These are phyloP conservation scores for Amylocystis lapponica DNA, from an alignment of 768 basidiomycete genomes.

Conservation along the genomic window DNA sequence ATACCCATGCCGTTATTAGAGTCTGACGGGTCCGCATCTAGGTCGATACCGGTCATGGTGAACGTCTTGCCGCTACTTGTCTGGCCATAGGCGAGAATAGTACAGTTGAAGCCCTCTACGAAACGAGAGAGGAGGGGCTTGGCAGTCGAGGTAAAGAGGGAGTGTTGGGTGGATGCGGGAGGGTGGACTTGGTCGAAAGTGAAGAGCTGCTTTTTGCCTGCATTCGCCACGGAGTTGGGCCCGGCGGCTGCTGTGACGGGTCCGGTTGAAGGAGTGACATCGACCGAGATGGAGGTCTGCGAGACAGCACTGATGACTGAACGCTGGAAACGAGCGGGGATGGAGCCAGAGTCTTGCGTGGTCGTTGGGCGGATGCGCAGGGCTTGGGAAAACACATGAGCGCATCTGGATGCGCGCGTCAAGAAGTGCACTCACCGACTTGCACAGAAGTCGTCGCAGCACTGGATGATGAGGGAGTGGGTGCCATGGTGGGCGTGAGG, in stretches of 20 bases:
- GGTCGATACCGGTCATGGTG: conserved; percentile 95
- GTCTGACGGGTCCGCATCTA: conserved; percentile 82
- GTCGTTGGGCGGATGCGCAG: conserved; percentile 89
- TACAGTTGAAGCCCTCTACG: conserved; percentile 94
- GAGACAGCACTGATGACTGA: conserved; percentile 77
- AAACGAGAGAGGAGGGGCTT: conserved; percentile 83
- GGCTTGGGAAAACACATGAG: conserved; percentile 38
- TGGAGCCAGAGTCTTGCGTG: conserved; percentile 73
- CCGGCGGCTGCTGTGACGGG: conserved; percentile 46
- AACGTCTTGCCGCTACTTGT: conserved; percentile 96
- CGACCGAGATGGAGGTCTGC: conserved; percentile 75
- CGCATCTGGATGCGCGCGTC: not conserved
- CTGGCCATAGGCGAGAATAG: conserved; percentile 96
- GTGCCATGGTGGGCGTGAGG: conserved; percentile 50
- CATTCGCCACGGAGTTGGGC: conserved; percentile 34
- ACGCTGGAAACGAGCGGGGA: conserved; percentile 92
- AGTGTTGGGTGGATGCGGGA: conserved; percentile 79
- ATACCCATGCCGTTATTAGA: conserved; percentile 87
- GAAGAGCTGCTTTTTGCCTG: conserved; percentile 78
- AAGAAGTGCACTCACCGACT: conserved; percentile 66
- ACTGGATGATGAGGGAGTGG: conserved; percentile 60
- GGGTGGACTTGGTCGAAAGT: conserved; percentile 92
- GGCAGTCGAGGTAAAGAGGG: conserved; percentile 80
- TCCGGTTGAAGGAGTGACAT: conserved; percentile 53
- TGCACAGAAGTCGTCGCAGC: conserved; percentile 80